Evolutionary conservation across 164 flowering plant genomes (phyloP).

Genomic region (Pachysandra terminalis): DNA sequence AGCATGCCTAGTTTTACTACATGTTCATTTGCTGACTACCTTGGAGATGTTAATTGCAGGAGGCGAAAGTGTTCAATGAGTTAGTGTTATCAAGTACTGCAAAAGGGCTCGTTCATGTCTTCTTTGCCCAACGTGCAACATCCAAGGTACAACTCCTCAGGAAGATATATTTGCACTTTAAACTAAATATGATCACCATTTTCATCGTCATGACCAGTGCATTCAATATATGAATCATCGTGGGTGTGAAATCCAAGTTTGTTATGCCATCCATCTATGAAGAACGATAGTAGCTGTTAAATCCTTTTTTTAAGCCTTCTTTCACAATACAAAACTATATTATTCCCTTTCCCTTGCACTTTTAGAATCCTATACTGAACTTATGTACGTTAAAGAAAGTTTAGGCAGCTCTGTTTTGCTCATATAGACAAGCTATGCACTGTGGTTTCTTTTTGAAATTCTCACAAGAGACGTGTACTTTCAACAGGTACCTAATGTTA

Average conservation of each 20-base stretch:
- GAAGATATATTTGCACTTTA: neutral
- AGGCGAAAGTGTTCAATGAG: conserved; percentile 53
- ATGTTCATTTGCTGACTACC: neutral
- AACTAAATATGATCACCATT: neutral
- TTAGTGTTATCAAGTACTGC: conserved; percentile 55
- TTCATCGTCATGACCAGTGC: neutral
- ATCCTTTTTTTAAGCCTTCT: neutral
- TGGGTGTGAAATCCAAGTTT: neutral
- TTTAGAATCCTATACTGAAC: neutral
- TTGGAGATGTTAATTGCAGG: conserved; percentile 39
- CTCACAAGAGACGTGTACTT: neutral
- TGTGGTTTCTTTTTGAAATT: neutral
- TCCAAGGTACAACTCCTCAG: conserved; percentile 52
- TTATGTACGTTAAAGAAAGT: neutral
- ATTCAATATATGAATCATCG: neutral
- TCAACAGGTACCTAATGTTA: conserved; percentile 74
- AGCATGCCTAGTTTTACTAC: neutral
- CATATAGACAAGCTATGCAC: neutral
- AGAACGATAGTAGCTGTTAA: neutral
- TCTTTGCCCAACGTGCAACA: conserved; percentile 71
- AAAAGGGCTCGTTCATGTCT: conserved; percentile 73
- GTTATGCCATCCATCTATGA: neutral
- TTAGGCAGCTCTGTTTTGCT: neutral
- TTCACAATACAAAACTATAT: neutral
- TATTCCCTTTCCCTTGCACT: neutral